Base-by-base conservation (phyloP, 2,329 filamentous ascomycete species). In the Aspergillus sp. region DNA sequence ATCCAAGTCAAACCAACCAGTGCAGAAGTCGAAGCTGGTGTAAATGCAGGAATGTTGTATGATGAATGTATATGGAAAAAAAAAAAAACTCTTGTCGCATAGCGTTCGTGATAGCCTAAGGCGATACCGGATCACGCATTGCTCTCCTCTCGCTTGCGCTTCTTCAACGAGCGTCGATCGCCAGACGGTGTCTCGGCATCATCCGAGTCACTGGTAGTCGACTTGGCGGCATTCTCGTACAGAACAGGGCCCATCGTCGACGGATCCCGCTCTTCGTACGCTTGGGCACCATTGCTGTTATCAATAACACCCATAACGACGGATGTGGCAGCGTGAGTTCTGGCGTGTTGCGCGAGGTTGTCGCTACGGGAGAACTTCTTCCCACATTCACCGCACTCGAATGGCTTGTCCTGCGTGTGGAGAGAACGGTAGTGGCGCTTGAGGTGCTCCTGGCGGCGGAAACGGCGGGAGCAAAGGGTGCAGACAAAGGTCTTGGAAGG, bases 351-450 rank as follows among this genome's bases (percentile, higher is more conserved):
- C 23, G 92, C 90, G 15, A 99, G 85, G 82, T 99, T 99, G 79
- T 99, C 95, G 68, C 91, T 96, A 69, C 95, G 89, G 19, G 93
- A 98, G 80, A 98, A 99, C 82, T 96, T 97, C 89, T 99, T 99
- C 68, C 95, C 93, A 71, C 95, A 99, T 80, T 99, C 93, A 65
- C 87, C 86, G 83, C 95, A 99, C 80, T 96, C 91, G 70, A 98
- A 99, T 5, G 95, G 95, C 87, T 98, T 99, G 75, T 98, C 95
- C 72, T 96, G 89, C 1, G 95, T 99, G 83, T 99, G 95, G 48
- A 99, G 91, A 58, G 95, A 98, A 67, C 95, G 89, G 83, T 96
- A 96, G 82, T 99, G 95, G 62, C 95, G 90, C 87, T 99, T 99
- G 60, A 99, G 86, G 73, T 99, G 95, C 77, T 99, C 95, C 79